Percentiles rank a stretch among this genome's conserved stretches.
Conservation (phyloP, 257 asterid genomes). For the Lycium ferocissimum region DNA sequence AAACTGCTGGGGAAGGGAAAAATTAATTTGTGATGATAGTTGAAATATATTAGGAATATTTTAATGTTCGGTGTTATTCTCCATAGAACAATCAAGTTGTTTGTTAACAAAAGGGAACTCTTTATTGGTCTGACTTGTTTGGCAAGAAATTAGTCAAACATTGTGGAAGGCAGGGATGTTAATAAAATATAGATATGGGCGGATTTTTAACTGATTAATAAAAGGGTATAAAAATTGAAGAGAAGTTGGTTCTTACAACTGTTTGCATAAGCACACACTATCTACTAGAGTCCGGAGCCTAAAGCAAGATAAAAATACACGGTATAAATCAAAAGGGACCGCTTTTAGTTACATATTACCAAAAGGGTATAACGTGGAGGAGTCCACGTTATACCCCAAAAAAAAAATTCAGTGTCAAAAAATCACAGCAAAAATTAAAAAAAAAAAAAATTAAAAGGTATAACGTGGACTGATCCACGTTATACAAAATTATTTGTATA, state of each 20-base stretch:
- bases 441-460: too few species aligned
- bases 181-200: background rate
- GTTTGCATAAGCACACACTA: background rate
- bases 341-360: too few species aligned
- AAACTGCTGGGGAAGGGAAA: too few species aligned
- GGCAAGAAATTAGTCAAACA: background rate
- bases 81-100: background rate
- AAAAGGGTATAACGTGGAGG: too few species aligned
- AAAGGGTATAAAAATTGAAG: background rate
- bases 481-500: too few species aligned
- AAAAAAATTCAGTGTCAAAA: too few species aligned
- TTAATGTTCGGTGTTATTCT: background rate
- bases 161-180: background rate
- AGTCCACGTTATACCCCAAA: too few species aligned
- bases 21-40: background rate
- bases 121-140: background rate
- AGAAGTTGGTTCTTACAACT: slow-evolving; percentile 16
- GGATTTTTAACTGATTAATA: background rate
- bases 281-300: too few species aligned
- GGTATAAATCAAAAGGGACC: too few species aligned
- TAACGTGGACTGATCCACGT: too few species aligned
- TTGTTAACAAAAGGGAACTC: background rate
- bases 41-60: background rate
- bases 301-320: too few species aligned
- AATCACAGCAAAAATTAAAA: too few species aligned